Base-by-base conservation (phyloP, 176 grass and related monocot species). In the Alloteropsis semialata region DNA sequence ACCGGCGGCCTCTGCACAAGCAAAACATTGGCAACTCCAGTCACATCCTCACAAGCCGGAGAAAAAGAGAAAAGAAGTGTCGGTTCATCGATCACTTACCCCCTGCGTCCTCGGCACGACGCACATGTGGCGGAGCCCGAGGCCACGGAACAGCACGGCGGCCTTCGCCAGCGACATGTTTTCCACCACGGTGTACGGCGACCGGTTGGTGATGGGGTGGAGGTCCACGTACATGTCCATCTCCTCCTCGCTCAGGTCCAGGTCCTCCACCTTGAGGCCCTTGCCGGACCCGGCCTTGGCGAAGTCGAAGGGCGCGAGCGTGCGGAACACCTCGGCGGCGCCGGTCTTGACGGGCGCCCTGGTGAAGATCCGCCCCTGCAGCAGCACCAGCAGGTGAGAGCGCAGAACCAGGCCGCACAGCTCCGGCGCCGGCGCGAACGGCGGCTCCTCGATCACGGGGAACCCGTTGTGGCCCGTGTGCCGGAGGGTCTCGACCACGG, bases 181-280 rank as follows among this genome's bases (percentile, higher is more conserved):
- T 77, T 94, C 92, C 2, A 83, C 48, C 25, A 94, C 81, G 49
- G 89, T 87, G 84, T 94, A 94, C 1, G 92, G 89, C 19, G 89
- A 94, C 22, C 77, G 83, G 65, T 94, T 94, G 59, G 84, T 76
- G 69, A 94, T 85, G 37, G 89, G 89, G 65, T 91, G 89, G 67
- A 92, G 87, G 71, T 94, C 92, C 0, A 94, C 81, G 80, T 80
- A 94, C 92, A 94, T 91, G 33, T 75, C 84, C 89, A 91, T 89
- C 44, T 94, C 89, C 78, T 83, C 89, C 32, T 87, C 84, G 51
- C 58, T 76, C 41, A 94, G 51, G 28, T 79, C 39, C 25, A 94
- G 28, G 24, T 94, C 89, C 34, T 82, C 87, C 57, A 94, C 63
- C 46, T 79, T 82, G 53, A 91, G 15, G 10, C 81, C 77, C 77